These are phyloP conservation scores for Cryptosporidium bovis DNA, from an alignment of 169 alveolate genomes.

Conservation along the genomic window DNA sequence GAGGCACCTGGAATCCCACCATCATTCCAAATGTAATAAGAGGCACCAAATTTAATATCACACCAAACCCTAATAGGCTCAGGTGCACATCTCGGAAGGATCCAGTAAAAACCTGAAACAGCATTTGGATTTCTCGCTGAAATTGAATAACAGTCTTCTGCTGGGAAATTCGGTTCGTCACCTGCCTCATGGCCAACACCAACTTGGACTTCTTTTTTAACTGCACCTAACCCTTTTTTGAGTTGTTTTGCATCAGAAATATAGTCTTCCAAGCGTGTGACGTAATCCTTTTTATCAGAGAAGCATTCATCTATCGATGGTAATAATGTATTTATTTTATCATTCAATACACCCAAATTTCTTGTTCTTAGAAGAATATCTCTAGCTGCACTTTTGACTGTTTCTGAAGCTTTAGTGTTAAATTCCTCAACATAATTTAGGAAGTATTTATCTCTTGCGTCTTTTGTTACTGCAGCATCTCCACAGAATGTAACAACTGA, in stretches of 20 bases:
- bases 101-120: slow-evolving; percentile 92
- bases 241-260: slow-evolving; percentile 79
- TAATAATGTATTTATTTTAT: slow-evolving; percentile 82
- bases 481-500: slow-evolving; percentile 86
- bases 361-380: slow-evolving; percentile 83
- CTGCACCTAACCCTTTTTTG: slow-evolving; percentile 74
- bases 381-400: slow-evolving; percentile 83
- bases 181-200: slow-evolving; percentile 81
- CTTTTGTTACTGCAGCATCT: slow-evolving; percentile 89
- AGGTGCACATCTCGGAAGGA: slow-evolving; percentile 87
- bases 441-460: slow-evolving; percentile 91
- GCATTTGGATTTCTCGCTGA: slow-evolving; percentile 82
- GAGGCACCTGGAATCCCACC: slow-evolving; percentile 78
- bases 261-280: slow-evolving; percentile 78
- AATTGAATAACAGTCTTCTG: slow-evolving; percentile 88
- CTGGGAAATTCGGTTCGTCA: slow-evolving; percentile 86
- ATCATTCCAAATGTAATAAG: slow-evolving; percentile 85
- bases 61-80: slow-evolving; percentile 89
- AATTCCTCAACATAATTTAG: slow-evolving; percentile 85
- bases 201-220: slow-evolving; percentile 70
- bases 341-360: slow-evolving; percentile 81
- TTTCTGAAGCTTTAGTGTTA: slow-evolving; percentile 82
- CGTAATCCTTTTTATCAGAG: slow-evolving; percentile 80
- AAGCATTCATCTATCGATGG: slow-evolving; percentile 83
- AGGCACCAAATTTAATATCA: slow-evolving; percentile 87